phyloP scores from a whole-genome alignment of 805 yeast genomes.

The Saccharomyces eubayanus region DNA sequence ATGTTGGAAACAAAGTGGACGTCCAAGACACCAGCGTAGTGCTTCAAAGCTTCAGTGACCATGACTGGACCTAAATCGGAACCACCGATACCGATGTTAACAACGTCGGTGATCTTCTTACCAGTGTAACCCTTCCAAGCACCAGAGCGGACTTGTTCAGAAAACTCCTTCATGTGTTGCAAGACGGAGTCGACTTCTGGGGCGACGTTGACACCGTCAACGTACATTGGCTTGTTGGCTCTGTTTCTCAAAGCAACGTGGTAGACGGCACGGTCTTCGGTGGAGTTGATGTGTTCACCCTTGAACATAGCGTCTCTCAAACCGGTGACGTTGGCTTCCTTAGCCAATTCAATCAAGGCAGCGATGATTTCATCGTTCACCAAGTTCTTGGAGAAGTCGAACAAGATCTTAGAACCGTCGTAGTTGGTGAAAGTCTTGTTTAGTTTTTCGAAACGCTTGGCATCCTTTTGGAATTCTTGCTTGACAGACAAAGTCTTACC shows the following conservation, averaged over 20 bases:
- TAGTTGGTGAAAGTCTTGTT: slow-evolving; percentile 72
- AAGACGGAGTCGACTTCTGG: slow-evolving; percentile 88
- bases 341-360: slow-evolving; percentile 68
- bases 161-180: slow-evolving; percentile 93
- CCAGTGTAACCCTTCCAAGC: slow-evolving; percentile 97
- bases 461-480: slow-evolving; percentile 69
- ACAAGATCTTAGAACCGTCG: slow-evolving; percentile 82
- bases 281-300: slow-evolving; percentile 89
- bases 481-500: slow-evolving; percentile 68
- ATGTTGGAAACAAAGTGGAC: slow-evolving; percentile 96
- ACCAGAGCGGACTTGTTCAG: slow-evolving; percentile 84
- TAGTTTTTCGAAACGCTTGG: slow-evolving; percentile 65
- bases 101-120: slow-evolving; percentile 84
- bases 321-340: slow-evolving; percentile 78
- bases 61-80: slow-evolving; percentile 98
- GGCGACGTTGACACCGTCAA: slow-evolving; percentile 83
- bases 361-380: slow-evolving; percentile 73
- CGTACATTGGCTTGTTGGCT: slow-evolving; percentile 71
- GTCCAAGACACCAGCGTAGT: slow-evolving; percentile 65
- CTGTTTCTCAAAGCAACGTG: slow-evolving; percentile 96
- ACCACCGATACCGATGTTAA: slow-evolving; percentile 98
- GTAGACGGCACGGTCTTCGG: slow-evolving; percentile 95
- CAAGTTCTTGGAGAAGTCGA: slow-evolving; percentile 93
- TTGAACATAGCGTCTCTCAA: slow-evolving; percentile 86
- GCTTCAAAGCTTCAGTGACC: slow-evolving; percentile 97